Base-by-base conservation (phyloP, 352 stramenopile species). In the Phytophthora citrophthora region DNA sequence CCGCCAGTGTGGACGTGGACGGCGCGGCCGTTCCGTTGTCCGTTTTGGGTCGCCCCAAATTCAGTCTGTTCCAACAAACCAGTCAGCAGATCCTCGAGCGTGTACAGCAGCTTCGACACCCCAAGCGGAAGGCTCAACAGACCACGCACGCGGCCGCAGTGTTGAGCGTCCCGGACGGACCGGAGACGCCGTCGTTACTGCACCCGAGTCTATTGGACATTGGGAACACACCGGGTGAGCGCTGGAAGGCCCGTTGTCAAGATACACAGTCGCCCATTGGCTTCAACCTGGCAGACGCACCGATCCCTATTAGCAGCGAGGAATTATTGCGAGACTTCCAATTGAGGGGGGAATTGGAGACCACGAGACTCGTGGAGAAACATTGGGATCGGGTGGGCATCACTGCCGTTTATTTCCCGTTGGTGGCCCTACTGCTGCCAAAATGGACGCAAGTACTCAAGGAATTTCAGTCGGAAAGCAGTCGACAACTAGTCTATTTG, bases 401-500 rank as follows among this genome's bases (percentile, higher is more conserved):
- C 71, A 92, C 83, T 39, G 85, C 84, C 15, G 86, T 95, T 29
- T 99, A 98, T 74, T 99, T 99, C 54, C 97, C 97, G 29, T 79
- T 99, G 12, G 83, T 99, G 24, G 92, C 94, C 15, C 81, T 96
- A 58, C 70, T 99, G 31, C 55, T 99, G 49, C 95, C 93, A 32
- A 96, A 97, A 60, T 99, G 97, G 97, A 74, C 66, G 26, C 75
- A 90, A 32, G 83, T 93, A 59, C 76, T 95, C 0, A 61, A 76
- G 31, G 81, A 94, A 43, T 93, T 93, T 64, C 80, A 94, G 70
- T 93, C 84, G 15, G 66, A 88, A 46, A 64, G 68, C 56, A 93
- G 80, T 86, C 70, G 96, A 74, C 81, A 97, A 86, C 81, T 99
- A n/a, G 68, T 99, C 27, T 93, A 99, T 53, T 72, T 99, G 20